phyloP scores from a whole-genome alignment of 1,139 yeast genomes.

The Hansenula lynferdii region DNA sequence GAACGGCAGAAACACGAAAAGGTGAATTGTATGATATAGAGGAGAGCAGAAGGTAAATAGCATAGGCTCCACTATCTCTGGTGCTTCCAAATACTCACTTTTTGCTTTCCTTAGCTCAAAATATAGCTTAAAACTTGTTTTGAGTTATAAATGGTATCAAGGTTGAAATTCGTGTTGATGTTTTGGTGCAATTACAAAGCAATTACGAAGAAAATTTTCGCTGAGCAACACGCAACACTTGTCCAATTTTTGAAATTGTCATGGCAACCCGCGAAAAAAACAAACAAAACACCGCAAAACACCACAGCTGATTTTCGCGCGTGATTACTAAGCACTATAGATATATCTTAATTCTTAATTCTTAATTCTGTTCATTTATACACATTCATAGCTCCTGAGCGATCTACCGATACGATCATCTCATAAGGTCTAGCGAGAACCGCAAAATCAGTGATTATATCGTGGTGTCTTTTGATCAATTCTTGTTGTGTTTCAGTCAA shows the following conservation, averaged over 20 bases:
- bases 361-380: slow-evolving; percentile 32
- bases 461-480: slow-evolving; percentile 38
- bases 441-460: slow-evolving; percentile 45
- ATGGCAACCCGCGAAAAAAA: not conserved
- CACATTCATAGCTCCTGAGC: slow-evolving; percentile 57
- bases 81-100: too few relatives aligned
- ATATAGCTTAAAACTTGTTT: too few relatives aligned
- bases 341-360: not conserved
- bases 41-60: too few relatives aligned
- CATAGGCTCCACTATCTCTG: too few relatives aligned
- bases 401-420: slow-evolving; percentile 59
- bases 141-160: not conserved
- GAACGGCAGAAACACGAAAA: too few relatives aligned
- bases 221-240: too few relatives aligned
- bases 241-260: not conserved
- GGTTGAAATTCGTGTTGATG: slow-evolving; percentile 1
- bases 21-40: too few relatives aligned
- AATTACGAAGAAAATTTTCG: slow-evolving; percentile 2
- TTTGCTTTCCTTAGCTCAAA: too few relatives aligned
- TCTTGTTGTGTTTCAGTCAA: slow-evolving; percentile 33
- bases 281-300: not conserved
- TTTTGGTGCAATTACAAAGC: slow-evolving; percentile 2
- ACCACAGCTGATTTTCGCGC: not conserved
- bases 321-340: not conserved
- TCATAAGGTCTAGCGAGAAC: slow-evolving; percentile 47